phyloP scores from a whole-genome alignment of 192 early-diverging fungal genomes.

The Coemansia sp. region DNA sequence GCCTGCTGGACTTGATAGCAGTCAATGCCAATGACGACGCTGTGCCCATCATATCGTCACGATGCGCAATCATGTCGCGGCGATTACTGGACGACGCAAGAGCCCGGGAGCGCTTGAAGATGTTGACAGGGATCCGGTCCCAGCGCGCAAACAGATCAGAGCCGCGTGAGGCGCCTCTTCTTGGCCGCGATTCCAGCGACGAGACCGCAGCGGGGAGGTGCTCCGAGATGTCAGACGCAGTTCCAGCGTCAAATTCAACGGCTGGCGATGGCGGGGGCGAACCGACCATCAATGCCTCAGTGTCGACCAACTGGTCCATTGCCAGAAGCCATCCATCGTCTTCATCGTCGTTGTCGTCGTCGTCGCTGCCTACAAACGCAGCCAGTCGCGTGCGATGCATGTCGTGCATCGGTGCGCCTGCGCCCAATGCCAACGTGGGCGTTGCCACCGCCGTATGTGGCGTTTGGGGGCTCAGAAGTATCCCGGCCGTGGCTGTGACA shows the following conservation, averaged over 20 bases:
- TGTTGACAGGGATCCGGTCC: constrained; percentile 57
- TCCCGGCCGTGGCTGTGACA: neutral
- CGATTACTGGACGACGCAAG: constrained; percentile 35
- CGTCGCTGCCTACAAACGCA: constrained; percentile 2
- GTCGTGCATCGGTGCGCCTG: constrained; percentile 35
- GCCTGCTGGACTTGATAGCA: constrained; percentile 52
- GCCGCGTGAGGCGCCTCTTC: neutral
- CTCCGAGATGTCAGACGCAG: constrained; percentile 9
- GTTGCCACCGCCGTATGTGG: neutral
- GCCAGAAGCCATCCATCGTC: constrained; percentile 41
- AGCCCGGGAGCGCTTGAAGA: constrained; percentile 53
- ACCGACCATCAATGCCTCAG: constrained; percentile 47
- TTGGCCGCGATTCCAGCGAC: neutral
- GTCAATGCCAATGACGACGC: constrained; percentile 49
- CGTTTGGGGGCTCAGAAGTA: neutral
- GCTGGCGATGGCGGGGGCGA: constrained; percentile 50
- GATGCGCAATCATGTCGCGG: constrained; percentile 11
- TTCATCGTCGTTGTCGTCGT: constrained; percentile 15
- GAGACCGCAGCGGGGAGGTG: constrained; percentile 5
- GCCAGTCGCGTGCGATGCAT: neutral
- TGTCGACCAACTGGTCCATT: constrained; percentile 55
- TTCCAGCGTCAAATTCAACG: constrained; percentile 9
- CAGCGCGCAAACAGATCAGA: constrained; percentile 44
- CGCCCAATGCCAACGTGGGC: constrained; percentile 23
- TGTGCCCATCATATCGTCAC: constrained; percentile 23